These are phyloP conservation scores for Periconia sp. DNA, from an alignment of 2,329 filamentous ascomycete genomes.

Conservation along the genomic window DNA sequence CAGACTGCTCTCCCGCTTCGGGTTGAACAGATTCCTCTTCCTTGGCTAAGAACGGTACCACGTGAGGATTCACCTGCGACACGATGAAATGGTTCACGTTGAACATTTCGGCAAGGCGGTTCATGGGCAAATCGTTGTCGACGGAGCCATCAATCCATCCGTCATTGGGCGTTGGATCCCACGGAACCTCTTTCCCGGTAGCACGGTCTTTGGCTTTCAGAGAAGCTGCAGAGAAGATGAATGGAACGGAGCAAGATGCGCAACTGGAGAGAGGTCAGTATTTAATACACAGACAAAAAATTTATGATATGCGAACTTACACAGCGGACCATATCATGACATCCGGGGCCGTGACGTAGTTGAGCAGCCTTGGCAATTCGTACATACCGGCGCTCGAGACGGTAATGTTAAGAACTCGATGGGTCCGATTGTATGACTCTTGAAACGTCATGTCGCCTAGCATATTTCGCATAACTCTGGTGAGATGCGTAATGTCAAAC, in stretches of 20 bases:
- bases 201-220: slow-evolving; percentile 82
- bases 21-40: slow-evolving; percentile 61
- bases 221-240: slow-evolving; percentile 78
- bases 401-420: slow-evolving; percentile 88
- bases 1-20: slow-evolving; percentile 34
- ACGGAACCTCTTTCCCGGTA: slow-evolving; percentile 75
- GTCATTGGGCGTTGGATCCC: slow-evolving; percentile 78
- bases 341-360: slow-evolving; percentile 91
- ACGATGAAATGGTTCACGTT: slow-evolving; percentile 99
- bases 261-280: slow-evolving; percentile 51
- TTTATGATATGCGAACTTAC: slow-evolving; percentile 43
- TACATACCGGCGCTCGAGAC: slow-evolving; percentile 87
- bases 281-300: neutral
- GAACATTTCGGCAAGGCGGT: slow-evolving; percentile 87
- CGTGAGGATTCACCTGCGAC: slow-evolving; percentile 93
- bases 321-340: slow-evolving; percentile 97
- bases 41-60: slow-evolving; percentile 79
- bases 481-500: slow-evolving; percentile 81
- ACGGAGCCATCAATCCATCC: slow-evolving; percentile 94
- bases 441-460: slow-evolving; percentile 92
- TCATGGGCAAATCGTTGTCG: slow-evolving; percentile 92
- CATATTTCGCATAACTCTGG: slow-evolving; percentile 75
- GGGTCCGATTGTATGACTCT: slow-evolving; percentile 92
- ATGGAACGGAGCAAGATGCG: slow-evolving; percentile 90
- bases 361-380: slow-evolving; percentile 82